Evolutionary conservation across 805 yeast genomes (phyloP), one percentile per base, ranked within the genome.

Genomic region (Yarrowia bubula): DNA sequence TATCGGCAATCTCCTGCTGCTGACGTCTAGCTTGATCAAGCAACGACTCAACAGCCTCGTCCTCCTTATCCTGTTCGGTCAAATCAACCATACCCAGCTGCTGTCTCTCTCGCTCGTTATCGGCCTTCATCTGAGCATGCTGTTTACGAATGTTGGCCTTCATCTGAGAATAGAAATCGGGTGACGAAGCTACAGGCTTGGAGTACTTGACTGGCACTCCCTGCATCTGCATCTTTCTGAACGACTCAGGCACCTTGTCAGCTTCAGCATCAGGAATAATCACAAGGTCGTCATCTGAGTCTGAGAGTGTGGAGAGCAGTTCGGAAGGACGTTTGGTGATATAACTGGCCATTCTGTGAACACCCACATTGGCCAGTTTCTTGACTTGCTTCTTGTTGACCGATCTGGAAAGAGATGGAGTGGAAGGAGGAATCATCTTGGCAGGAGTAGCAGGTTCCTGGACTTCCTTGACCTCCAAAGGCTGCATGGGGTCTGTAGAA

Each of bases 41-140:
- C 22, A 58, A 22, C 33, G 64, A 58, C 51, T 58, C 64, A 4
- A 58, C 64, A 8, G 51, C 51, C 22, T 43, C 50, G 14, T 58
- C 64, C 22, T 58, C 64, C 43, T 58, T 58, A 22, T 43, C 64
- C 35, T 58, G 50, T 14, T 58, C 64, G 8, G 50, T 35, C 35
- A 43, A 9, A 18, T 58, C 64, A 13, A 58, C 51, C 39, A 55
- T 15, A 2, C 61, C 61, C 13, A 55, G 15, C 61, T 55, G 61
- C 15, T n/a, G 15, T 15, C 61, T 46, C 35, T 55, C 61, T 3
- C 18, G 18, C 15, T 55, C 61, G 6, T 11, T 55, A 8, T 39
- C 35, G 15, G 46, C 61, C 47, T 55, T 39, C 31, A 55, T 39
- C 47, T 55, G n/a, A 4, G 38, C 47, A 15, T 55, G 47, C 61